phyloP scores from a whole-genome alignment of 345 rosid genomes.

The Hibiscus syriacus region DNA sequence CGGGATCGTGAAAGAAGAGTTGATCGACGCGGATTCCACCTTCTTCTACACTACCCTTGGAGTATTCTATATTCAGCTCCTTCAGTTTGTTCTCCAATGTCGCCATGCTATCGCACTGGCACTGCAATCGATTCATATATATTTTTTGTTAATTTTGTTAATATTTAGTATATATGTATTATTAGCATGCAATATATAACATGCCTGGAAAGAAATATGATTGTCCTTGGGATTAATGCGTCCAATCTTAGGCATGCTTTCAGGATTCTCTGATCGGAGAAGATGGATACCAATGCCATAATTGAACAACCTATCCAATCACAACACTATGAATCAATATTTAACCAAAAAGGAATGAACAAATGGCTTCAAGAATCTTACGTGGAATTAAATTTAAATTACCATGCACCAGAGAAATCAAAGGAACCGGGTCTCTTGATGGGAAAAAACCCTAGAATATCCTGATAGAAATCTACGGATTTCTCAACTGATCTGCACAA shows the following conservation, averaged over 20 bases:
- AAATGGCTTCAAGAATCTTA: neutral
- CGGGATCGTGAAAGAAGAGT: conserved; percentile 58
- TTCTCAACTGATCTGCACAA: conserved; percentile 55
- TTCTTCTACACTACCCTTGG: conserved; percentile 33
- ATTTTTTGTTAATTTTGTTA: no score
- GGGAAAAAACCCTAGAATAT: conserved; percentile 68
- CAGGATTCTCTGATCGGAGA: conserved; percentile 47
- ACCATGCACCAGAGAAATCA: conserved; percentile 80
- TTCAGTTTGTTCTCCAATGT: conserved; percentile 42
- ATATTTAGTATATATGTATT: no score
- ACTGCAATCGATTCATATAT: neutral
- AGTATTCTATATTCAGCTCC: conserved; percentile 40
- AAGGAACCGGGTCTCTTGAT: conserved; percentile 59
- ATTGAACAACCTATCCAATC: conserved; percentile 45
- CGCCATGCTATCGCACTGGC: conserved; percentile 44
- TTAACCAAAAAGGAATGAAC: neutral
- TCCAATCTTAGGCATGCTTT: conserved; percentile 36
- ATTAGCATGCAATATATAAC: neutral
- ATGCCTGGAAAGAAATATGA: conserved; percentile 81
- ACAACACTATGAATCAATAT: neutral
- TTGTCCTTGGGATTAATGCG: conserved; percentile 56
- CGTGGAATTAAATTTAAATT: neutral
- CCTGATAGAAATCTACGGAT: conserved; percentile 56
- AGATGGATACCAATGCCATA: conserved; percentile 68
- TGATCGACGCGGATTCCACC: conserved; percentile 45